Evolutionary conservation across 108 stramenopile genomes (phyloP).

Genomic region (Skeletonema grethae): DNA sequence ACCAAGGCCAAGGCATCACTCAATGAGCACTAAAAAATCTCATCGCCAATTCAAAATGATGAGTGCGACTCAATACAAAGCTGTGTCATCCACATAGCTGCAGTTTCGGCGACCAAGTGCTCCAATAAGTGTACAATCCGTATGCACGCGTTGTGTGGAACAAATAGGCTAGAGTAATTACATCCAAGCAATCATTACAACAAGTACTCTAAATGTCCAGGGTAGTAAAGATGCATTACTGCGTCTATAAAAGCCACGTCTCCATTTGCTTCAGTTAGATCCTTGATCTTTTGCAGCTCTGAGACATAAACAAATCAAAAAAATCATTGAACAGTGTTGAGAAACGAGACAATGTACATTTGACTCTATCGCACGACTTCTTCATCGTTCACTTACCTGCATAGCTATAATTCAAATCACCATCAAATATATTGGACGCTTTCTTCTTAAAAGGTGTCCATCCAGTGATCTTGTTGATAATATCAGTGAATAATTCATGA

Average conservation of each 20-base stretch:
- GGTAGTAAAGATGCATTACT: constrained; percentile 45
- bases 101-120: neutral
- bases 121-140: too few relatives aligned
- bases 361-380: neutral
- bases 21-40: neutral
- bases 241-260: constrained; percentile 53
- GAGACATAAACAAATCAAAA: neutral
- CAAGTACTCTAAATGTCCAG: constrained; percentile 41
- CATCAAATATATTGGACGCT: constrained; percentile 32
- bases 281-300: constrained; percentile 25
- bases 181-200: neutral
- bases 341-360: neutral
- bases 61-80: neutral
- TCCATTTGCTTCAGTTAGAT: constrained; percentile 46
- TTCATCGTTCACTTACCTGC: constrained; percentile 20
- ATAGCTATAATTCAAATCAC: constrained; percentile 38
- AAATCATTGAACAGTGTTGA: neutral
- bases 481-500: constrained; percentile 17
- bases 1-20: too few relatives aligned
- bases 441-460: constrained; percentile 17
- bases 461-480: constrained; percentile 35
- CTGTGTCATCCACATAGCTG: neutral
- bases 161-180: too few relatives aligned
- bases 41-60: neutral
- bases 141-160: too few relatives aligned